These are phyloP conservation scores for Backusella australiensis DNA, from an alignment of 192 early-diverging fungal species.

Conservation along the genomic window DNA sequence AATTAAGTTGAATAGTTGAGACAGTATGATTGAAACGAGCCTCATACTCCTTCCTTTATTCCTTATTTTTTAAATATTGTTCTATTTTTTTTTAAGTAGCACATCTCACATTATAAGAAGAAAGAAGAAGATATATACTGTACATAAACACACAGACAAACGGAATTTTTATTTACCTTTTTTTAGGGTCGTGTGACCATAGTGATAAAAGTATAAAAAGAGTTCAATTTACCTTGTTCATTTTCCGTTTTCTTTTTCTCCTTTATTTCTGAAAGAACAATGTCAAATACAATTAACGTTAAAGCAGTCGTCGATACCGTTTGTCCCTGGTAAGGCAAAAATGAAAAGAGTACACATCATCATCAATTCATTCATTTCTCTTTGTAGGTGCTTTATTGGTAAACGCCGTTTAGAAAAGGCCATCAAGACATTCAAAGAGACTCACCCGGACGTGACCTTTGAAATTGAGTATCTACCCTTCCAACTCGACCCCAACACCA, in stretches of 20 bases:
- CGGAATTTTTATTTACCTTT: neutral
- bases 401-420: conserved; percentile 70
- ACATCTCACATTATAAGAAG: too few relatives aligned
- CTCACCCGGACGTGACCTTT: conserved; percentile 53
- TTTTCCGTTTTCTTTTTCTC: neutral
- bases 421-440: conserved; percentile 42
- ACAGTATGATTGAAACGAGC: neutral
- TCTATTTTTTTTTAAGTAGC: too few relatives aligned
- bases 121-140: neutral
- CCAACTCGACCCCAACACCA: conserved; percentile 61
- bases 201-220: neutral
- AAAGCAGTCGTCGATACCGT: conserved; percentile 63
- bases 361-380: neutral
- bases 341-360: neutral
- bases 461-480: conserved; percentile 66
- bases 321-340: conserved; percentile 57
- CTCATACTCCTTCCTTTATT: neutral
- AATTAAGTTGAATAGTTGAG: too few relatives aligned
- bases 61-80: too few relatives aligned
- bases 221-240: neutral
- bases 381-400: conserved; percentile 63
- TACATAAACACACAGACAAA: neutral
- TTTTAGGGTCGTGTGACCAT: neutral
- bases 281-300: conserved; percentile 46
- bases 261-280: neutral